Base-by-base conservation (phyloP, 164 flowering plant genomes). In the Cinnamomum chago region DNA sequence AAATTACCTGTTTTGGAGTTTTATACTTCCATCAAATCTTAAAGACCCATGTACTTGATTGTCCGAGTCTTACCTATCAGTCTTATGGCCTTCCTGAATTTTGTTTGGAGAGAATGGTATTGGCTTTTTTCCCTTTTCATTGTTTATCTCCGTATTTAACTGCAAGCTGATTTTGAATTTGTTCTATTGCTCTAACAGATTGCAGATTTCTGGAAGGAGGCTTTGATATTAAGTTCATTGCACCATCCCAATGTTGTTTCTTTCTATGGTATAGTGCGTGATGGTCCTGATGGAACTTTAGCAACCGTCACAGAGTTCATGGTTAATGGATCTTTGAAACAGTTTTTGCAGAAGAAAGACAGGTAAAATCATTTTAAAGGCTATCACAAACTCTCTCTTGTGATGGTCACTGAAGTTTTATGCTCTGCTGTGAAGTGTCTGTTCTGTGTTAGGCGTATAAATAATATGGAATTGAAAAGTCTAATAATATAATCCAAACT, bases 191-290 rank as follows among this genome's bases (percentile, higher is more conserved):
- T 70, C 15, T 50, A 28, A 64, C 72, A 95, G 99, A 95, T 95
- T 79, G 95, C 97, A 18, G 99, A 95, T 82, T 95, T 95, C 83
- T 95, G 99, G 99, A 95, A 90, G 83, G 99, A 95, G 83, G 99
- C 99, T 78, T 81, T 87, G 84, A 86, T 92, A 76, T 80, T 95
- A 78, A 87, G 98, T 82, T 92, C 98, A 5, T 79, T 93, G 81
- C 99, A 95, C 74, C 99, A 95, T 83, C 99, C 99, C 74, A 95
- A 95, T 90, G 97, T 95, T 73, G 99, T 95, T 72, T 87, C 99
- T 51, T 95, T 95, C 78, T 95, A 95, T 80, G 99, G 99, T 17
- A 90, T 95, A 51, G 99, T 95, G 65, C 99, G 99, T 78, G 97
- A 95, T 85, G 98, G 99, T 35, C 97, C 98, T 73, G 97, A 91